Percentiles rank a stretch among this genome's conserved stretches.
phyloP scores from a whole-genome alignment of 352 stramenopile genomes.

The Pythium rhizo-oryzae region DNA sequence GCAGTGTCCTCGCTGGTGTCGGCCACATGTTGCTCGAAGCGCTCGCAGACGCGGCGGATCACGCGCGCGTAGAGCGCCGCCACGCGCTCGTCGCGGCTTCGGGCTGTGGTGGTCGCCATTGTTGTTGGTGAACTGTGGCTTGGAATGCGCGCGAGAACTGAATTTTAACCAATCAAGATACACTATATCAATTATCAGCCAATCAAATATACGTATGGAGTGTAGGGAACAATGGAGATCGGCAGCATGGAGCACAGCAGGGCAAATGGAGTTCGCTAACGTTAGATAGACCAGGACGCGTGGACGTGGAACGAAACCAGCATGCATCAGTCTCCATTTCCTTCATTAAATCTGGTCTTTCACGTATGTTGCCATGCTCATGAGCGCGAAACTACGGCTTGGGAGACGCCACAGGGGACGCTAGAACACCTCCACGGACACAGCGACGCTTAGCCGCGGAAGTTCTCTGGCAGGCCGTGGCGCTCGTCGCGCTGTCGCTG shows the following conservation, averaged over 20 bases:
- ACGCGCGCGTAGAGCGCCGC: conserved; percentile 62
- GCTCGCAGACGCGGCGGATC: conserved; percentile 55
- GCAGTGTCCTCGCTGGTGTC: conserved; percentile 32
- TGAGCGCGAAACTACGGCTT: no score
- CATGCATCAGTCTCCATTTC: not conserved
- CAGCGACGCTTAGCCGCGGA: conserved; percentile 58
- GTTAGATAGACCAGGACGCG: no score
- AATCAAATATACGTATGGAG: not conserved
- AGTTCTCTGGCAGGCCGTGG: conserved; percentile 56
- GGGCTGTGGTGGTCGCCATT: not conserved
- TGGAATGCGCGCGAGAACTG: no score
- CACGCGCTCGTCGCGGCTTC: conserved; percentile 29
- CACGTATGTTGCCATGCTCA: not conserved
- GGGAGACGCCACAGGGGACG: no score
- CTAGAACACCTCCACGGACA: no score
- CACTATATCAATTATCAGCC: not conserved
- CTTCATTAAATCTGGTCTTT: not conserved
- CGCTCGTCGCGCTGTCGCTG: conserved; percentile 48
- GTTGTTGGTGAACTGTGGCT: no score
- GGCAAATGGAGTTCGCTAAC: no score
- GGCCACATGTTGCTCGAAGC: conserved; percentile 37
- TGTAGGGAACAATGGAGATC: no score
- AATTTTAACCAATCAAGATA: conserved; percentile 18
- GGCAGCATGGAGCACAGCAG: no score
- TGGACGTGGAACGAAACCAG: not conserved